Evolutionary conservation across 306 rosid genomes (phyloP).

Genomic region (Lathyrus aphaca): DNA sequence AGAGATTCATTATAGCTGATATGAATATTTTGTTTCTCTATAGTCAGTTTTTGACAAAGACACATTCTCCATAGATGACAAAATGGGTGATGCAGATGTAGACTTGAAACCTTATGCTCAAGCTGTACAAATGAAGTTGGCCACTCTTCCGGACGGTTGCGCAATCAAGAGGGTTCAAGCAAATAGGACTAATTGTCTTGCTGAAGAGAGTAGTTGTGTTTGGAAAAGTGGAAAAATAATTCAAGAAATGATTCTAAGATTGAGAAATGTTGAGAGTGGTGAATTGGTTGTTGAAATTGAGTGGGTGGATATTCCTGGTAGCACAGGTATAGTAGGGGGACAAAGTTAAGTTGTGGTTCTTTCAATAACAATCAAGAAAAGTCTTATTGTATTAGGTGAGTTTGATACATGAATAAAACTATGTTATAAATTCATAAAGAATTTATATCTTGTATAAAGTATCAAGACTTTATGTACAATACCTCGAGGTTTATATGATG

Average conservation of each 20-base stretch:
- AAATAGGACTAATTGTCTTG: slow-evolving; percentile 52
- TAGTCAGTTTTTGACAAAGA: slow-evolving; percentile 80
- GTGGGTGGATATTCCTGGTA: slow-evolving; percentile 62
- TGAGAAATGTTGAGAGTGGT: slow-evolving; percentile 78
- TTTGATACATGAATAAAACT: not conserved
- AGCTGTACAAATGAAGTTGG: slow-evolving; percentile 52
- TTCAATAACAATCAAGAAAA: not conserved
- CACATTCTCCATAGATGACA: slow-evolving; percentile 66
- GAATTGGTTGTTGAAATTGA: slow-evolving; percentile 66
- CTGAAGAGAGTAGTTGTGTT: slow-evolving; percentile 71
- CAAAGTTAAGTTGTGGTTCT: not conserved
- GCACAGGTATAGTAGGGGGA: slow-evolving; percentile 41
- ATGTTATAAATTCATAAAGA: not conserved
- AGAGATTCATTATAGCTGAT: not conserved
- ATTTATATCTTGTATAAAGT: not conserved
- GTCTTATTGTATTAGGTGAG: not conserved
- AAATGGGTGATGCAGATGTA: slow-evolving; percentile 82
- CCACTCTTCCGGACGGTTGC: slow-evolving; percentile 64
- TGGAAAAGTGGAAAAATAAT: slow-evolving; percentile 60
- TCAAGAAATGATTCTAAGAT: slow-evolving; percentile 71
- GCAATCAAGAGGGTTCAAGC: slow-evolving; percentile 66
- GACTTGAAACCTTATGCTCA: slow-evolving; percentile 70
- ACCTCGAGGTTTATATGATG: not conserved
- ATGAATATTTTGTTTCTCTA: not conserved
- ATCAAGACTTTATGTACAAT: not conserved